Conservation (phyloP, 768 basidiomycete species). For the Hydnomerulius pinastri region DNA sequence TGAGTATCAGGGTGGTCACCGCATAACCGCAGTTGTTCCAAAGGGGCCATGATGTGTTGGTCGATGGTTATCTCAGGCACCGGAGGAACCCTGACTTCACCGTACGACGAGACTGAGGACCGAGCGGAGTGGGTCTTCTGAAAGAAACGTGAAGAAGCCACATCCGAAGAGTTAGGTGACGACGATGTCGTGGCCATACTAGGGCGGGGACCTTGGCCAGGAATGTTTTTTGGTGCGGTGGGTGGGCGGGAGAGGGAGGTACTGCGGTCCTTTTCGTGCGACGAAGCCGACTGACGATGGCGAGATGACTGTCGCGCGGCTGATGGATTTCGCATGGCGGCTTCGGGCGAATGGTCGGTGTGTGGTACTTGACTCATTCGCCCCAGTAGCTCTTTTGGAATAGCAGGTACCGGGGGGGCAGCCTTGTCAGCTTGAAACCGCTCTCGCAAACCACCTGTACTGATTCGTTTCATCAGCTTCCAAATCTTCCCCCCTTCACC, state of each 20-base stretch:
- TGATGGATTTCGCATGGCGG: neutral
- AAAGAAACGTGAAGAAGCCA: slow-evolving; percentile 56
- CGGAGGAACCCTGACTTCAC: slow-evolving; percentile 42
- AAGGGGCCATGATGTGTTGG: slow-evolving; percentile 57
- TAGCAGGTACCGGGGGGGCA: slow-evolving; percentile 61
- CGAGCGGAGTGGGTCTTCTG: slow-evolving; percentile 46
- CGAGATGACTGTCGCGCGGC: slow-evolving; percentile 7
- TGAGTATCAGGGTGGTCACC: slow-evolving; percentile 17
- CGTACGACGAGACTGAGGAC: slow-evolving; percentile 61
- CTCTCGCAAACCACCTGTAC: slow-evolving; percentile 62
- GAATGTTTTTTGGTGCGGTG: slow-evolving; percentile 10
- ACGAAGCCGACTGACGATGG: slow-evolving; percentile 1
- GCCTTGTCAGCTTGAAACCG: slow-evolving; percentile 30
- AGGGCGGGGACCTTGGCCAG: slow-evolving; percentile 35
- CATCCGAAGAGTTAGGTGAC: slow-evolving; percentile 61
- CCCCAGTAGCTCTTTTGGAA: slow-evolving; percentile 47
- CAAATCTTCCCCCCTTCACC: slow-evolving; percentile 52
- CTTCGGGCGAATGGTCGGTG: neutral
- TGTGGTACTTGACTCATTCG: slow-evolving; percentile 8
- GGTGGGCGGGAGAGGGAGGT: neutral
- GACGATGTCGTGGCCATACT: slow-evolving; percentile 59
- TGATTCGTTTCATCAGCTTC: slow-evolving; percentile 72
- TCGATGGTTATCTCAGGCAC: slow-evolving; percentile 34
- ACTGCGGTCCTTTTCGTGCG: slow-evolving; percentile 8
- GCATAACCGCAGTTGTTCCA: slow-evolving; percentile 49